Base-by-base conservation (phyloP, 148 eudicot genomes). In the Rhododendron ferrugineum region DNA sequence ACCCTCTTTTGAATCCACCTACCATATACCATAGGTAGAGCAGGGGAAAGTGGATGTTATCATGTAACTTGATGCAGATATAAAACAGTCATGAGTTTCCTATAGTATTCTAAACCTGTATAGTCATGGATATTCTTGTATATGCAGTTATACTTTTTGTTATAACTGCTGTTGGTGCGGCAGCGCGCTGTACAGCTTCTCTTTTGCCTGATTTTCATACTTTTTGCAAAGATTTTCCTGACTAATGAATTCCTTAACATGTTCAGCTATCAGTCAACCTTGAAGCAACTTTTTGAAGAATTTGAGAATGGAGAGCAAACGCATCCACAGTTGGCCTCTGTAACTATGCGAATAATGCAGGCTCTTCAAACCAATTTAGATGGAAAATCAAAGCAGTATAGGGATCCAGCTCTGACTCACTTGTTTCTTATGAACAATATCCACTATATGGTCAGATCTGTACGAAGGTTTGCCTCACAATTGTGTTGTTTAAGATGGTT, bases 241-340 rank as follows among this genome's bases (percentile, higher is more conserved):
- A 82, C 20, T 28, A 74, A 81, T 88, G 78, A 56, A 22, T 47
- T 70, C 78, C 83, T 83, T 28, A 32, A 76, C 46, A 70, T 85
- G 42, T 90, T 68, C 91, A 97, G 99, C 91, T 97, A 97, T 86
- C 98, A 93, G 58, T 92, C 98, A 78, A 95, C 99, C 84, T 88
- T 97, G 92, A 94, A 97, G 92, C 98, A 97, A 92, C 98, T 97
- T 84, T 97, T 97, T 89, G 95, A 92, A 89, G 99, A 97, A 89
- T 95, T 94, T 88, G 96, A 92, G 84, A 88, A 85, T 85, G 91
- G 89, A 85, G 91, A 90, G 77, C 92, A 91, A 85, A 87, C 98
- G 83, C 90, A 89, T 87, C 92, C 98, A 28, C 94, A 95, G 93
- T 92, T 95, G 72, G 98, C 95, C 11, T 89, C 94, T 60, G 95